Evolutionary conservation across 2,329 filamentous ascomycete genomes (phyloP), one percentile per base, ranked within the genome.

Genomic region (Neobulgaria alba): DNA sequence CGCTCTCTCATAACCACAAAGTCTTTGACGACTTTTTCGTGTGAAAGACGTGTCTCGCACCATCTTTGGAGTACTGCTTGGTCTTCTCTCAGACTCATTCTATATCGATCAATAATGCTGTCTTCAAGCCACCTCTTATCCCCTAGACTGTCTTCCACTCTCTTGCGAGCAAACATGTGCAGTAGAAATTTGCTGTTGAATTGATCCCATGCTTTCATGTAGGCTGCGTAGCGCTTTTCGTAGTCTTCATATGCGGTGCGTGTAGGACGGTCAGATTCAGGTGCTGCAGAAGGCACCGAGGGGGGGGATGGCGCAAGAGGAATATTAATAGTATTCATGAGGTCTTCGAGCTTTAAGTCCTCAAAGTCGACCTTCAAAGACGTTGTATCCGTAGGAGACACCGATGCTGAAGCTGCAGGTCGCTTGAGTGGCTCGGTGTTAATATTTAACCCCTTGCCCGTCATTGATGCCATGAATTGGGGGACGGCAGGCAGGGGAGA

Each of bases 21-120:
- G 49, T 76, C 71, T 49, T 69, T 65, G 42, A 86, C 63, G 8
- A 71, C 70, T 42, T 67, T 59, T 42, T 74, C 69, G 54, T 88
- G 82, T 45, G 69, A 69, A 32, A 75, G 71, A 45, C 72, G 75
- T 5, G 75, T 75, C 7, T 69, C 59, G 20, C 63, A 62, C 79
- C 82, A 86, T 41, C 72, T 69, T 53, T 67, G 67, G 41, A 78
- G 67, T 4, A 85, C 73, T 35, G 67, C 65, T 48, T 77, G 71
- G 55, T 88, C 83, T 59, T 85, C 75, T 49, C 73, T 71, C 41
- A 82, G 61, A 57, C 73, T 75, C 29, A 63, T 63, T 43, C 76
- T 58, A 56, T 87, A 87, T 41, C 73, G 69, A 12, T 65, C 57
- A 17, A 79, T 67, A 0, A 73, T 76, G 1, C 51, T 48, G 29